Evolutionary conservation across 2,329 filamentous ascomycete genomes (phyloP).

Genomic region (Cylindrodendrum hubeiense): DNA sequence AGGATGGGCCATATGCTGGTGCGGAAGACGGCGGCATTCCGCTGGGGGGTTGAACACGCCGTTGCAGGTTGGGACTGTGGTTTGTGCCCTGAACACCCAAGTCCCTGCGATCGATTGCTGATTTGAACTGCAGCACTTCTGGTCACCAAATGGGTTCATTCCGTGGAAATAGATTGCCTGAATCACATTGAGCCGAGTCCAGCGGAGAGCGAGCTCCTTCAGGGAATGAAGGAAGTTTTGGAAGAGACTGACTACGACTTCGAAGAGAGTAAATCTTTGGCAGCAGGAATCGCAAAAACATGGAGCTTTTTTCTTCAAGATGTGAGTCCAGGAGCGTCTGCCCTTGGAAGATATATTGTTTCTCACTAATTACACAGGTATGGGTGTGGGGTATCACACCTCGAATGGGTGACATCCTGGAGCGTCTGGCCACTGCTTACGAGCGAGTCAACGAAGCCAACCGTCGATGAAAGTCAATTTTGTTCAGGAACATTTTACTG

Average conservation of each 20-base stretch:
- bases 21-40: slow-evolving; percentile 31
- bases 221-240: slow-evolving; percentile 5
- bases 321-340: slow-evolving; percentile 1
- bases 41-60: slow-evolving; percentile 30
- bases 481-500: no score
- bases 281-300: slow-evolving; percentile 18
- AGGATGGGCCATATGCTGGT: slow-evolving; percentile 27
- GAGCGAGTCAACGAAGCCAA: slow-evolving; percentile 2
- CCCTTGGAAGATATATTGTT: background rate
- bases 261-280: slow-evolving; percentile 19
- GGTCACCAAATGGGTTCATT: slow-evolving; percentile 29
- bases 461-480: background rate
- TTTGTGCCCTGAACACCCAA: background rate
- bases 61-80: slow-evolving; percentile 30
- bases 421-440: slow-evolving; percentile 19
- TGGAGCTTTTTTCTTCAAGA: slow-evolving; percentile 27
- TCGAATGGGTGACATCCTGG: slow-evolving; percentile 21
- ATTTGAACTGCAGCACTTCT: slow-evolving; percentile 17
- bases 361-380: slow-evolving; percentile 14
- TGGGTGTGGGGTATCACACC: slow-evolving; percentile 34
- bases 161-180: slow-evolving; percentile 14
- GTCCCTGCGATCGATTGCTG: background rate
- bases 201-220: slow-evolving; percentile 10
- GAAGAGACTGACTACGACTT: slow-evolving; percentile 29
- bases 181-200: background rate